Conservation (phyloP, 2,329 filamentous ascomycete species). For the Fusarium nelsonii region DNA sequence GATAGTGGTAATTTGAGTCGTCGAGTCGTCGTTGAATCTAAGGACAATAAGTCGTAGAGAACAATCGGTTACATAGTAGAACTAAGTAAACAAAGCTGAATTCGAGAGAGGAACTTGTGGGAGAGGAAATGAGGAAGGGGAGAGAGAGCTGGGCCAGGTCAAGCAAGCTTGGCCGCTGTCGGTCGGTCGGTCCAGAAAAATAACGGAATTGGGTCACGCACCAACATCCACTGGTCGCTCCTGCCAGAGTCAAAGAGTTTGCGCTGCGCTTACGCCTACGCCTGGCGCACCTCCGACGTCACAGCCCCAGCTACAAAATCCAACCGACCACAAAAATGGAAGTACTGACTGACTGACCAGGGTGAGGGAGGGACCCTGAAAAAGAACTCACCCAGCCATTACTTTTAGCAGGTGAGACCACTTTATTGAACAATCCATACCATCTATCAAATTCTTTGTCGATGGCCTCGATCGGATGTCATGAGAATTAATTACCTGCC, state of each 20-base stretch:
- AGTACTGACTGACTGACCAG: not conserved
- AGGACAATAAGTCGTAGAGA: constrained; percentile 10
- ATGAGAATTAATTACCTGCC: not conserved
- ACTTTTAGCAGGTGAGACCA: not conserved
- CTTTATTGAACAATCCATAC: not conserved
- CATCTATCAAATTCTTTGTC: not conserved
- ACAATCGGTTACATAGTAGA: constrained; percentile 41
- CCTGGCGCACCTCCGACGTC: constrained; percentile 32
- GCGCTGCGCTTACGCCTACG: not conserved
- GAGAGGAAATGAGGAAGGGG: constrained; percentile 37
- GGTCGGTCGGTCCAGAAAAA: constrained; percentile 38
- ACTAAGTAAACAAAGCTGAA: not conserved
- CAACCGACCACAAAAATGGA: constrained; percentile 4
- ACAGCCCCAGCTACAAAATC: constrained; percentile 23
- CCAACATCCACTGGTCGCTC: constrained; percentile 9
- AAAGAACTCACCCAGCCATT: not conserved
- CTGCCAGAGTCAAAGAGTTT: constrained; percentile 1
- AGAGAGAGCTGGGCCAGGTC: constrained; percentile 20
- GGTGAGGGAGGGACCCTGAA: constrained; percentile 5
- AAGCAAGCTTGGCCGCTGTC: constrained; percentile 38
- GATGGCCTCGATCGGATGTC: not conserved
- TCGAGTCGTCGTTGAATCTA: constrained; percentile 15
- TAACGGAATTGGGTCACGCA: constrained; percentile 12
- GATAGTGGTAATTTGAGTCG: not conserved
- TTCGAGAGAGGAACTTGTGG: constrained; percentile 24